Conservation (phyloP, 805 yeast genomes). For the Myxozyma neotropica region DNA sequence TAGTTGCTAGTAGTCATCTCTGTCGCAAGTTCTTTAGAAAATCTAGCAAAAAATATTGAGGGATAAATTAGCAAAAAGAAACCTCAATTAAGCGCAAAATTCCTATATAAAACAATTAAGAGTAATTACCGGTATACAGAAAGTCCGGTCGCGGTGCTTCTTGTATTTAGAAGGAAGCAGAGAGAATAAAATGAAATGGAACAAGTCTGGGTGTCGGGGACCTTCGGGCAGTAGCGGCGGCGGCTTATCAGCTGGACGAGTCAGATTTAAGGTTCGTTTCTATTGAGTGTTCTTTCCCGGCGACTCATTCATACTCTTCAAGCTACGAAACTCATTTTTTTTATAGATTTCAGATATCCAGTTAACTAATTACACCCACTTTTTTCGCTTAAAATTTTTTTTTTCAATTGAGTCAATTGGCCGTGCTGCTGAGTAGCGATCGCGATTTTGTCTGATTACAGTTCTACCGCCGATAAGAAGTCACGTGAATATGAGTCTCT, state of each 20-base stretch:
- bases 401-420: background rate
- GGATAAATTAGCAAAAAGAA: background rate
- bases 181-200: background rate
- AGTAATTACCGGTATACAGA: too few relatives aligned
- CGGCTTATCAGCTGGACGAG: background rate
- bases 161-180: background rate
- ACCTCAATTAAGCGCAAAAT: background rate
- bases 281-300: background rate
- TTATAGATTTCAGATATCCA: too few relatives aligned
- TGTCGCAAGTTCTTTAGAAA: too few relatives aligned
- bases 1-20: conserved; percentile 12
- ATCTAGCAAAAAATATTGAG: too few relatives aligned
- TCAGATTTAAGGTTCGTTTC: background rate
- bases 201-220: background rate
- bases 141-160: too few relatives aligned
- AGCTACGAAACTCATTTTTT: too few relatives aligned
- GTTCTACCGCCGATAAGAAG: background rate
- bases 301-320: background rate
- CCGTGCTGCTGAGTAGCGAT: too few relatives aligned
- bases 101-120: too few relatives aligned
- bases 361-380: too few relatives aligned
- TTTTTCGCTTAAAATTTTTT: too few relatives aligned
- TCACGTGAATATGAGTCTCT: background rate
- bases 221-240: background rate
- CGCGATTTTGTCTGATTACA: background rate